Conservation (phyloP, 2,329 filamentous ascomycete genomes). For the Hawksworthiomyces lignivorus region DNA sequence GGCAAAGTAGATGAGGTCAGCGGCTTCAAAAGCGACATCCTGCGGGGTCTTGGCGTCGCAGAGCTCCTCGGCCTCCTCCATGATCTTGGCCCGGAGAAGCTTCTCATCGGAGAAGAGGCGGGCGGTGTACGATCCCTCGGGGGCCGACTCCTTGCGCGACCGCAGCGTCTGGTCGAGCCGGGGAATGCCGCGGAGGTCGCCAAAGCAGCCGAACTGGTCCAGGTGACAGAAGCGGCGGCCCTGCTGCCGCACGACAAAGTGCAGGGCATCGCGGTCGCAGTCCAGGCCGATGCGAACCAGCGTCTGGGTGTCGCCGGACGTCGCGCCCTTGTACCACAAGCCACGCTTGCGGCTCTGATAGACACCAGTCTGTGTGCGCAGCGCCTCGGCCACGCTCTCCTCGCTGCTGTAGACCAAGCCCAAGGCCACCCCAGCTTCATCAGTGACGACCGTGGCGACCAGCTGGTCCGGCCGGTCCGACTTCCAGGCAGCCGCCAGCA, state of each 20-base stretch:
- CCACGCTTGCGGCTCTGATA: conserved; percentile 96
- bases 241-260: conserved; percentile 83
- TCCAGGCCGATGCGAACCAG: conserved; percentile 78
- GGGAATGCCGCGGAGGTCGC: conserved; percentile 70
- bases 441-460: conserved; percentile 82
- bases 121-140: conserved; percentile 86
- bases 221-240: conserved; percentile 89
- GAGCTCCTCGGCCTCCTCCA: conserved; percentile 95
- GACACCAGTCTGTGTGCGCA: conserved; percentile 71
- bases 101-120: conserved; percentile 87
- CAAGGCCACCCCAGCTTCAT: conserved; percentile 75
- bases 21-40: conserved; percentile 88
- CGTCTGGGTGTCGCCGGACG: conserved; percentile 88
- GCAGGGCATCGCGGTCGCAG: conserved; percentile 88
- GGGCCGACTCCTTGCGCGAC: conserved; percentile 73
- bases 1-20: conserved; percentile 93
- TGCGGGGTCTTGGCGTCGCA: conserved; percentile 62
- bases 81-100: conserved; percentile 87
- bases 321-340: conserved; percentile 93
- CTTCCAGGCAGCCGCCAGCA: conserved; percentile 68
- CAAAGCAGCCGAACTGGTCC: conserved; percentile 87
- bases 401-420: conserved; percentile 92
- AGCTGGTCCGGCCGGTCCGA: conserved; percentile 79
- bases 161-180: conserved; percentile 81
- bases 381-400: conserved; percentile 79